A percentile compares a stretch with the other conserved stretches of the same genome.
Conservation (phyloP, 2,329 filamentous ascomycete genomes). For the Calonectria montana region DNA sequence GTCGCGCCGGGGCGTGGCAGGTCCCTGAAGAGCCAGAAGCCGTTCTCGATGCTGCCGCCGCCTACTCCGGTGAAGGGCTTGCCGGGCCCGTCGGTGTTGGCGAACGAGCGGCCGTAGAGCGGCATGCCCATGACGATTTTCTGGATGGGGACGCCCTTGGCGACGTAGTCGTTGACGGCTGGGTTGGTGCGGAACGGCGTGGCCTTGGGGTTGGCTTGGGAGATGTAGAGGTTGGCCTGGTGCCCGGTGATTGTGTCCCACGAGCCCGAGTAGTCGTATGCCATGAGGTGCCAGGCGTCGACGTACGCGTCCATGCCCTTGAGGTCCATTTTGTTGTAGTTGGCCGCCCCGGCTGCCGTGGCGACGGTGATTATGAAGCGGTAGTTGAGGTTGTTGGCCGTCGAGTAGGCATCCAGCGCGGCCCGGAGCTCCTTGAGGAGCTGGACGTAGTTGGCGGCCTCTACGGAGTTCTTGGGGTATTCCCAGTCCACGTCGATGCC, state of each 20-base stretch:
- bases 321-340: constrained; percentile 64
- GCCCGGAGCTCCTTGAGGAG: constrained; percentile 42
- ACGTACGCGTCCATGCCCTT: constrained; percentile 66
- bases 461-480: constrained; percentile 54
- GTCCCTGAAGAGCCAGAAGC: constrained; percentile 79
- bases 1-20: constrained; percentile 71
- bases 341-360: constrained; percentile 58
- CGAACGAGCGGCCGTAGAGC: constrained; percentile 82
- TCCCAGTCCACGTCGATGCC: constrained; percentile 70
- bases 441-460: constrained; percentile 48
- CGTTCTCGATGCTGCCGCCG: constrained; percentile 65
- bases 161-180: constrained; percentile 66
- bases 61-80: constrained; percentile 72
- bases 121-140: constrained; percentile 84
- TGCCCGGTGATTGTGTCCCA: constrained; percentile 75
- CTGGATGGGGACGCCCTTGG: constrained; percentile 64
- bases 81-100: constrained; percentile 75
- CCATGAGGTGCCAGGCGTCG: constrained; percentile 73
- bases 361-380: constrained; percentile 65
- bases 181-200: constrained; percentile 78
- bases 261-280: constrained; percentile 77
- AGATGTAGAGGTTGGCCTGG: constrained; percentile 75
- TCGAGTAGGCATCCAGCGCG: constrained; percentile 57
- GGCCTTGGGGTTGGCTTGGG: constrained; percentile 58
- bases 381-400: constrained; percentile 52